These are phyloP conservation scores for Ustilago trichophora DNA, from an alignment of 1,284 basidiomycete genomes.

Conservation along the genomic window DNA sequence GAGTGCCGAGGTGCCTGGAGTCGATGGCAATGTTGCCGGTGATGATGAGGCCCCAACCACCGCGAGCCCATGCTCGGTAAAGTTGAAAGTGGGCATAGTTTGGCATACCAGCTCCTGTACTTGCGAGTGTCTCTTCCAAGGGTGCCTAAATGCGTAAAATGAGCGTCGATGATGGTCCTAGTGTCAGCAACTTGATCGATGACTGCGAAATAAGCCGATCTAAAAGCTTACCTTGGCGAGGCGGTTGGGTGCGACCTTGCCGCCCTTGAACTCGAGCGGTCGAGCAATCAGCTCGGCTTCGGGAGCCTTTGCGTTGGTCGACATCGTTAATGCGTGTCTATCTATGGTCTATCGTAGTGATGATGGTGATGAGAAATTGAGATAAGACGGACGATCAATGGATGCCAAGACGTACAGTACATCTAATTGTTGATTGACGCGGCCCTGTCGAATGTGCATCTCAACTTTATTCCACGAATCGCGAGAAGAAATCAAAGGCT, in stretches of 20 bases:
- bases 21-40: conserved; percentile 87
- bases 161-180: no score
- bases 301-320: conserved; percentile 5
- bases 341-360: background rate
- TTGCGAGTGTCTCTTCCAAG: conserved; percentile 59
- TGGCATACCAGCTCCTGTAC: conserved; percentile 55
- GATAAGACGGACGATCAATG: no score
- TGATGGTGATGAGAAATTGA: conserved; percentile 1
- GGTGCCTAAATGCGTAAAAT: conserved; percentile 38
- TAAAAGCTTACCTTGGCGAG: conserved; percentile 69
- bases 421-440: no score
- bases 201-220: no score
- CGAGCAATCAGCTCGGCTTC: conserved; percentile 66
- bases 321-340: conserved; percentile 1
- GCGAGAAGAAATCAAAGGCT: no score
- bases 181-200: no score
- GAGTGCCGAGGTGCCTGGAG: conserved; percentile 77
- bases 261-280: conserved; percentile 72
- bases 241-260: conserved; percentile 69
- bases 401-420: no score
- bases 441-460: no score
- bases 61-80: conserved; percentile 80
- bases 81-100: conserved; percentile 72
- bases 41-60: conserved; percentile 86
- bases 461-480: no score